Base-by-base conservation (phyloP, 495 filamentous ascomycete genomes). In the Neurospora sp. region DNA sequence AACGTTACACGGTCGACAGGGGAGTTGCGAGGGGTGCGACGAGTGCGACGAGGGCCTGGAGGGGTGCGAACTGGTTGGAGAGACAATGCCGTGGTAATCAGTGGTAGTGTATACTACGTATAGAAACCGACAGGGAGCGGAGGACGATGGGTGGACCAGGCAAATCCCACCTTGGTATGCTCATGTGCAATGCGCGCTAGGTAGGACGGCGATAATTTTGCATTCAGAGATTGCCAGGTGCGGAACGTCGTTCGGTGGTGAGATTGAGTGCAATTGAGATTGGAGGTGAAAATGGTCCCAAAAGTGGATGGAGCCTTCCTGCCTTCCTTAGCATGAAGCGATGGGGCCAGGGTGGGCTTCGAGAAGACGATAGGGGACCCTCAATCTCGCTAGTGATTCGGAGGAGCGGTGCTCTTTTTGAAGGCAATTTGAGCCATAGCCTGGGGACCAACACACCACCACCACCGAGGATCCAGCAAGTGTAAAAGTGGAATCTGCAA, bases 341-440 rank as follows among this genome's bases (percentile, higher is more conserved):
- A 75, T 77, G 78, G 75, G 73, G 74, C 78, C 72, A 75, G 78
- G 80, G 80, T 73, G 73, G 76, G 69, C 76, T 78, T 79, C 75
- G 76, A 79, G 75, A 79, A 76, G 79, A 75, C 75, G 76, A 79
- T 77, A 79, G 79, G 80, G 77, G 76, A 77, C 72, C 76, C 46
- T 78, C 81, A 83, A 83, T 83, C 74, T 83, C 81, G 81, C 81
- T 83, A 83, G 80, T 74, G 80, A 76, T 78, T 79, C 75, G 78
- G 76, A 73, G 77, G 71, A 75, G 62, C 73, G 75, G 69, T 78
- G 77, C 73, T 78, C 76, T 76, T 72, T 37, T 71, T 54, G 77
- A 76, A 70, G 42, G 74, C 76, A 82, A 81, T 80, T 83, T 82
- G 77, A 69, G 54, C 27, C 27, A 66, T 18, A 35, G 54, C 49